A percentile compares a stretch with the other conserved stretches of the same genome.
Evolutionary conservation across 2,329 filamentous ascomycete genomes (phyloP).

Genomic region (Diaporthe capsici): DNA sequence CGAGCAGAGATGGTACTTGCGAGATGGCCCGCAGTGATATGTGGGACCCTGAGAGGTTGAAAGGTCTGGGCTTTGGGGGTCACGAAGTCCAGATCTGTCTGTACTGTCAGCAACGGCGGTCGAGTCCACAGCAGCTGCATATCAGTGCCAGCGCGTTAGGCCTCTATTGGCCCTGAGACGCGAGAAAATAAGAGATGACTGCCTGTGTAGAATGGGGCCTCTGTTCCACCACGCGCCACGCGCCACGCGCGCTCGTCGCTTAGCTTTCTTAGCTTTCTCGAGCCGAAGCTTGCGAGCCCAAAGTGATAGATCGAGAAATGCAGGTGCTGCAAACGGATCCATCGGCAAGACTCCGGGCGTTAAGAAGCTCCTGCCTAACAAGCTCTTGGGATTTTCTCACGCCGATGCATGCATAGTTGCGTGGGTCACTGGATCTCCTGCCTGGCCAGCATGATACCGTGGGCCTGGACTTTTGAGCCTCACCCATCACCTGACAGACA

Average conservation of each 20-base stretch:
- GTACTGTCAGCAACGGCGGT: background rate
- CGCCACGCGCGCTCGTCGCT: constrained; percentile 9
- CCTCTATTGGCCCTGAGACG: constrained; percentile 7
- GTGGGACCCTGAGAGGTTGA: background rate
- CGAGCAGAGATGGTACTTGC: background rate
- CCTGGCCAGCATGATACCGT: background rate
- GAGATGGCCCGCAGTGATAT: background rate
- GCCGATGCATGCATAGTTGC: background rate
- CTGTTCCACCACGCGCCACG: constrained; percentile 10
- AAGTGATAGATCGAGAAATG: constrained; percentile 10
- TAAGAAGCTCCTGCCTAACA: background rate
- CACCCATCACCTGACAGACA: constrained; percentile 4
- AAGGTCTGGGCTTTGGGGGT: background rate
- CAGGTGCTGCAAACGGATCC: background rate
- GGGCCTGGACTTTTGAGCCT: background rate
- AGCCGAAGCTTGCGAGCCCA: constrained; percentile 20
- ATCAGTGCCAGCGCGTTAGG: background rate
- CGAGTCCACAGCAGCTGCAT: constrained; percentile 15
- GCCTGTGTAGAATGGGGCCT: background rate
- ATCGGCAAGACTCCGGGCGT: constrained; percentile 6
- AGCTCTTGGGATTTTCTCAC: background rate
- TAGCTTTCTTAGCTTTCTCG: background rate
- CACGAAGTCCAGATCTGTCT: constrained; percentile 1
- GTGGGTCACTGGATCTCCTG: background rate
- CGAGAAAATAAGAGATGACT: constrained; percentile 23